Evolutionary conservation across 1,139 yeast species (phyloP).

Genomic region (Debaryomyces subglobosus): DNA sequence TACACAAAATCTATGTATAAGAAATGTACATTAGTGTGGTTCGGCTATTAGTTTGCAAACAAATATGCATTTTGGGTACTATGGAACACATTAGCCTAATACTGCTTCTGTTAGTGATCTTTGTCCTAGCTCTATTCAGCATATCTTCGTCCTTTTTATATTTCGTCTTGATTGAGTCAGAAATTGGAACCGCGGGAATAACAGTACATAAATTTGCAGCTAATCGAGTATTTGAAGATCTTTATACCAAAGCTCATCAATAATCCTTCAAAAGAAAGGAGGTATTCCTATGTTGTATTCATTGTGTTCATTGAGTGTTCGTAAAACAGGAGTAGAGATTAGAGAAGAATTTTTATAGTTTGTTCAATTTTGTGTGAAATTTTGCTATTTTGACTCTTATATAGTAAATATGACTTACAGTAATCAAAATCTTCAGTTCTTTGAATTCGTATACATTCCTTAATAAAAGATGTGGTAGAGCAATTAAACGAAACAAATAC

Average conservation of each 20-base stretch:
- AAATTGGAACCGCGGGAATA: neutral
- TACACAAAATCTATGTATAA: neutral
- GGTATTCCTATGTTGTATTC: neutral
- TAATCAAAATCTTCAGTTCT: neutral
- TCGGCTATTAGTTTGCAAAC: no score
- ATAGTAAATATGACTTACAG: no score
- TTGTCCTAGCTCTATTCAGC: neutral
- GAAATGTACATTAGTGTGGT: no score
- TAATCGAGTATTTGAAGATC: neutral
- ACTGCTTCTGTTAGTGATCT: no score
- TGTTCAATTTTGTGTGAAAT: neutral
- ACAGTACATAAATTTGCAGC: neutral
- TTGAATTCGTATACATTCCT: neutral
- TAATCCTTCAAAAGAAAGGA: no score
- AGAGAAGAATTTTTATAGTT: neutral
- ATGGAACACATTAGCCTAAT: no score
- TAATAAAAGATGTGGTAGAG: neutral
- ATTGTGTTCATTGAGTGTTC: neutral
- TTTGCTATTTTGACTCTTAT: neutral
- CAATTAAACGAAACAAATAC: constrained; percentile 1
- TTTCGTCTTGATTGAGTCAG: neutral
- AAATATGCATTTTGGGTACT: no score
- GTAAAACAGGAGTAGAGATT: neutral
- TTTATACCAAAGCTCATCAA: neutral
- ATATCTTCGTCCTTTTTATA: neutral